phyloP scores from a whole-genome alignment of 805 yeast genomes.

The Teunomyces tritomae region DNA sequence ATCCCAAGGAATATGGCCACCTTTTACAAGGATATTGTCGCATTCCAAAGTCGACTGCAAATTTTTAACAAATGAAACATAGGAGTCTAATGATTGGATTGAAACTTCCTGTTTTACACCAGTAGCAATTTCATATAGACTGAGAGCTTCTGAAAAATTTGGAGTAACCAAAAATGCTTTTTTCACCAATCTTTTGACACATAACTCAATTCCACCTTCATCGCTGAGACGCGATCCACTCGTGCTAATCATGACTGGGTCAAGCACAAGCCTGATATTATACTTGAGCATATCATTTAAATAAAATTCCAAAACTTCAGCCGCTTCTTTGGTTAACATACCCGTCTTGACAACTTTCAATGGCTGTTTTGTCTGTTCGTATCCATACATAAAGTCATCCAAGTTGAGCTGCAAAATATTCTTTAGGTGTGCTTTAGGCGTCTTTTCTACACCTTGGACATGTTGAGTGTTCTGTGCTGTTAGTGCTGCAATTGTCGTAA shows the following conservation, averaged over 20 bases:
- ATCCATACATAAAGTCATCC: slow-evolving; percentile 49
- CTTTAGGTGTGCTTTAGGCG: slow-evolving; percentile 44
- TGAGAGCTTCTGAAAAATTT: slow-evolving; percentile 63
- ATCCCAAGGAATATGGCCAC: slow-evolving; percentile 68
- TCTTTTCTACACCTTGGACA: slow-evolving; percentile 44
- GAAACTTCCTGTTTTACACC: slow-evolving; percentile 10
- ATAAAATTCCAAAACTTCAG: slow-evolving; percentile 42
- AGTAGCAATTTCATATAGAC: slow-evolving; percentile 33
- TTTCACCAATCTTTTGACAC: slow-evolving; percentile 46
- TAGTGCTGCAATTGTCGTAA: slow-evolving; percentile 74
- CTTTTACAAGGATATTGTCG: slow-evolving; percentile 64
- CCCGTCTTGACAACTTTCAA: slow-evolving; percentile 76
- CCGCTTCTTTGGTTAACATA: slow-evolving; percentile 59
- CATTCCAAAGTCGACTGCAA: slow-evolving; percentile 37
- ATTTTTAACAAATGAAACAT: slow-evolving; percentile 16
- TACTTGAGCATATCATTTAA: slow-evolving; percentile 27
- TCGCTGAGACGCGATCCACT: slow-evolving; percentile 64
- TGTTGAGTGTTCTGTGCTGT: slow-evolving; percentile 72
- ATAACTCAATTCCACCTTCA: slow-evolving; percentile 41
- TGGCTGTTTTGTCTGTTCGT: slow-evolving; percentile 20
- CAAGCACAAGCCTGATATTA: slow-evolving; percentile 52
- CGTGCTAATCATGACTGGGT: slow-evolving; percentile 83
- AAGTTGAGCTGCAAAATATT: slow-evolving; percentile 52
- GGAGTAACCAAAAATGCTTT: slow-evolving; percentile 70
- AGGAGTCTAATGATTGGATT: slow-evolving; percentile 35